These are phyloP conservation scores for Cystobasidium pallidum DNA, from an alignment of 1,284 basidiomycete species.

Conservation along the genomic window DNA sequence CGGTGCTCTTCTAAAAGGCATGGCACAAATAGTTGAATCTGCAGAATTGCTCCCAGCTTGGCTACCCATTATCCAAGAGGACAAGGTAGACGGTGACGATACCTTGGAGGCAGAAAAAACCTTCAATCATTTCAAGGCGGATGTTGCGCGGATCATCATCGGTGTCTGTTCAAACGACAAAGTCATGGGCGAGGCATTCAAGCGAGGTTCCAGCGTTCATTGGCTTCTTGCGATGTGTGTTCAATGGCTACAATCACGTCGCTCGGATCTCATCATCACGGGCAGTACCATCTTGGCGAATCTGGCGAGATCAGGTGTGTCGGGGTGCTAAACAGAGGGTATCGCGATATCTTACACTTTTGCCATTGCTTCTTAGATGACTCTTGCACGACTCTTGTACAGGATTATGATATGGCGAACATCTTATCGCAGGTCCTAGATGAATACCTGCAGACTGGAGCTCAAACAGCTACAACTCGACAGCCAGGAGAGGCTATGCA, in stretches of 20 bases:
- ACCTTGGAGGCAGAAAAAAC: constrained; percentile 65
- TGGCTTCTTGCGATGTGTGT: constrained; percentile 74
- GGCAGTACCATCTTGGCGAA: constrained; percentile 81
- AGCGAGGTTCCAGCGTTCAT: constrained; percentile 1
- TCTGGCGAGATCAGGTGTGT: constrained; percentile 62
- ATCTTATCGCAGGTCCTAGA: constrained; percentile 40
- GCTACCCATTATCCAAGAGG: constrained; percentile 31
- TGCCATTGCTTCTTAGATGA: constrained; percentile 61
- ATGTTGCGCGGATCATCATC: constrained; percentile 79
- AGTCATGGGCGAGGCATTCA: constrained; percentile 70
- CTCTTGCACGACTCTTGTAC: constrained; percentile 66
- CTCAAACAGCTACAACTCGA: background rate
- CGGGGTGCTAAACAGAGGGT: background rate
- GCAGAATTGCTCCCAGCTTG: constrained; percentile 47
- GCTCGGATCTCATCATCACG: constrained; percentile 80
- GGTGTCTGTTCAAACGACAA: constrained; percentile 79
- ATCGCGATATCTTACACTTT: background rate
- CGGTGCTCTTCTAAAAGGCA: constrained; percentile 15
- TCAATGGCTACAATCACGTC: constrained; percentile 67
- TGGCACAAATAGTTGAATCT: constrained; percentile 51
- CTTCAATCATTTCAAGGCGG: constrained; percentile 79
- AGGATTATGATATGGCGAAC: constrained; percentile 45
- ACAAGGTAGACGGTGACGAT: constrained; percentile 55
- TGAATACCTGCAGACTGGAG: background rate
- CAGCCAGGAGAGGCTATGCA: constrained; percentile 50